A percentile compares a stretch with the other conserved stretches of the same genome.
phyloP scores from a whole-genome alignment of 225 moss, liverwort and hornwort genomes.

The Marchantia polymorpha region DNA sequence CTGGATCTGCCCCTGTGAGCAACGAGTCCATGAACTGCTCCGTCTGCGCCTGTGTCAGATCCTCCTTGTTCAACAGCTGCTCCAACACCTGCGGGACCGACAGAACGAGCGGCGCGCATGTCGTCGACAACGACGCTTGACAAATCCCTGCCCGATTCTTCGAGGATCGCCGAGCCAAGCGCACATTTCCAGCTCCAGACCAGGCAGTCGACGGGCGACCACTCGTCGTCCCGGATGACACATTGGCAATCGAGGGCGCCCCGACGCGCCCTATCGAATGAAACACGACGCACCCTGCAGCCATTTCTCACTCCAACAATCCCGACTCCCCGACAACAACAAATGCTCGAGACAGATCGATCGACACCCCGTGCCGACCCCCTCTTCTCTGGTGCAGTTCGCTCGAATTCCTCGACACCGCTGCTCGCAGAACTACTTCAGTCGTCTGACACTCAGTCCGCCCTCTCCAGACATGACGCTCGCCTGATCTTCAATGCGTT shows the following conservation, averaged over 20 bases:
- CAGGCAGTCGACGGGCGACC: background rate
- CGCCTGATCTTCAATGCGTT: too few species aligned
- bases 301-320: background rate
- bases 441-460: too few species aligned
- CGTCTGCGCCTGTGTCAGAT: constrained; percentile 65
- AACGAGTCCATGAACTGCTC: constrained; percentile 71
- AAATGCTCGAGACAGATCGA: too few species aligned
- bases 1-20: constrained; percentile 60
- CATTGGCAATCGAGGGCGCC: background rate
- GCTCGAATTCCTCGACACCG: too few species aligned
- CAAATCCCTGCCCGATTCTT: background rate
- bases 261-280: constrained; percentile 5
- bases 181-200: background rate
- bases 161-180: background rate
- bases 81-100: constrained; percentile 72
- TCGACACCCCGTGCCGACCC: too few species aligned
- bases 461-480: too few species aligned
- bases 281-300: background rate
- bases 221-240: background rate
- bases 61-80: constrained; percentile 56
- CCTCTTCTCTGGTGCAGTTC: too few species aligned
- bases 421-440: too few species aligned
- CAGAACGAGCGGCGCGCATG: constrained; percentile 2
- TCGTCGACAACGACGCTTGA: constrained; percentile 10
- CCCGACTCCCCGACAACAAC: too few species aligned